Evolutionary conservation across 768 basidiomycete species (phyloP), one percentile per base, ranked within the genome.

Genomic region (Agaricus subrufescens): DNA sequence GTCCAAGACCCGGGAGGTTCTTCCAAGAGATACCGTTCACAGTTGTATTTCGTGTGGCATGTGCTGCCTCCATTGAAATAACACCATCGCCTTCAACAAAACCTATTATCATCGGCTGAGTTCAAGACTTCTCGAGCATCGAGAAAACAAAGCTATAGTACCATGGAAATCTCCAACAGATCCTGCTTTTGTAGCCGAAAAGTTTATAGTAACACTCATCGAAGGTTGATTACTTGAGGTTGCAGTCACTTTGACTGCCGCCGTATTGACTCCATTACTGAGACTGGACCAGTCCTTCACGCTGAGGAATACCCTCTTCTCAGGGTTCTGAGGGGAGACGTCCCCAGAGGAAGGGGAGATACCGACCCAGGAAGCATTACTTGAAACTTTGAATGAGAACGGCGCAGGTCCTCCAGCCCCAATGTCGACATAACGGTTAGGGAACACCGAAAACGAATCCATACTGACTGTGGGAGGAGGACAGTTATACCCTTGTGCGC

Each of bases 51-150:
- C 77, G 71, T 2, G 75, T 69, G 0, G 78, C 72, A 66, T 87
- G 85, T 2, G 74, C 80, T 29, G 85, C 86, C 62, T 89, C 85
- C 26, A 87, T 84, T 0, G 82, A 81, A 42, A 88, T 73, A 19
- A 75, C 79, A 15, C 84, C 84, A 42, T 80, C 76, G 12, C 77
- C 82, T 58, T 87, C 83, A 26, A 88, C 76, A 58, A 85, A 83
- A 2, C 84, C 83, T 78, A 26, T 49, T 8, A 37, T 37, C 26
- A 27, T 50, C 26, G 31, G 15, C 19, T 31, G 14, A 46, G 37
- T 48, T 31, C 44, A 26, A 15, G 25, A 25, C 38, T 42, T 19
- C 14, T 46, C 4, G 11, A 9, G n/a, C 34, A 25, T 23, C 42
- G 11, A 31, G 27, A 15, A n/a, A 38, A 4, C 5, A 34, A 34